Evolutionary conservation across 179 eudicot genomes (phyloP).

Genomic region (Amaranthus tricolor): DNA sequence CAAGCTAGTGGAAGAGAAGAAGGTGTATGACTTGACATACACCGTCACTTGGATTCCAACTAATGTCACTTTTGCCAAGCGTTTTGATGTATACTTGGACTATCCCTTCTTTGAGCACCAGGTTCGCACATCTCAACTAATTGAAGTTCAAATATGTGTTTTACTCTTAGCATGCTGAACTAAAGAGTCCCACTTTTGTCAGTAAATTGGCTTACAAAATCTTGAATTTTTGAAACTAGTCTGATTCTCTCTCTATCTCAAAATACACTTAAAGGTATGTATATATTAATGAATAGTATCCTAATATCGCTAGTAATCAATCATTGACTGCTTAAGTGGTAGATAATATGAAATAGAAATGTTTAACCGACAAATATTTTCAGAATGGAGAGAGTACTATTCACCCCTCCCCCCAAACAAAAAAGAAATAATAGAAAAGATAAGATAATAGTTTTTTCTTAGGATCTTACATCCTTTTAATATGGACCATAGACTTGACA

Average conservation of each 20-base stretch:
- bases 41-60: conserved; percentile 73
- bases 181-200: background rate
- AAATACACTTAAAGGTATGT: background rate
- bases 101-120: conserved; percentile 96
- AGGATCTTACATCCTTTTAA: background rate
- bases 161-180: background rate
- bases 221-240: background rate
- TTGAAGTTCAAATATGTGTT: background rate
- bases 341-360: background rate
- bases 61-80: conserved; percentile 68
- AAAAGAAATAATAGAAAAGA: background rate
- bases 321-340: background rate
- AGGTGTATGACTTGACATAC: conserved; percentile 70
- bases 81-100: conserved; percentile 91
- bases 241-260: background rate
- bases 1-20: conserved; percentile 72
- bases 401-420: conserved; percentile 1
- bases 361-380: background rate
- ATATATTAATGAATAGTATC: background rate
- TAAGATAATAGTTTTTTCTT: background rate
- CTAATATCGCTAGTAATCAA: too few species aligned
- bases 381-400: background rate
- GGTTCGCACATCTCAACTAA: conserved; percentile 36
- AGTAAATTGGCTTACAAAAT: conserved; percentile 6
- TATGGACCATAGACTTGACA: background rate